These are phyloP conservation scores for Corynascus novoguineensis DNA, from an alignment of 495 filamentous ascomycete species.

Conservation along the genomic window DNA sequence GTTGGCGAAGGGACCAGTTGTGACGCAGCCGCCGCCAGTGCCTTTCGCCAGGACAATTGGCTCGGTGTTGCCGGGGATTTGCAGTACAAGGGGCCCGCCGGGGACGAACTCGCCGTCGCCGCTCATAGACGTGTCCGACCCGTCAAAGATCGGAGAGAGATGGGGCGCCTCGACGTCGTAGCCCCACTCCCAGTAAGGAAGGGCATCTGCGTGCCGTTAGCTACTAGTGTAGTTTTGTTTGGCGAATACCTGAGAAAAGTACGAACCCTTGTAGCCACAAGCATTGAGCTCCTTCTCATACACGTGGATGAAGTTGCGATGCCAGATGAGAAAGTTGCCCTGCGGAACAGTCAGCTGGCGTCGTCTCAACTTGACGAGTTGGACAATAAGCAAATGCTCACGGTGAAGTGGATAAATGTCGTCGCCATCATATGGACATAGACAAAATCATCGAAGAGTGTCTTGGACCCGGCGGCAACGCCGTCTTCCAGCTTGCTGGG, in stretches of 20 bases:
- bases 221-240: background rate
- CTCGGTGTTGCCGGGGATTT: background rate
- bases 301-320: constrained; percentile 58
- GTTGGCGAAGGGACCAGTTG: constrained; percentile 52
- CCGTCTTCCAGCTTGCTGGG: constrained; percentile 38
- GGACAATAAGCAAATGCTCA: constrained; percentile 2
- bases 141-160: constrained; percentile 57
- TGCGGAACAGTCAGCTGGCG: background rate
- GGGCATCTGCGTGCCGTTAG: constrained; percentile 8
- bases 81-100: constrained; percentile 17
- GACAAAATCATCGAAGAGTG: constrained; percentile 61
- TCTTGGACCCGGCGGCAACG: constrained; percentile 28
- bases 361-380: background rate
- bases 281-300: constrained; percentile 64
- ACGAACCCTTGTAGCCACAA: constrained; percentile 58
- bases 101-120: constrained; percentile 52
- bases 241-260: background rate
- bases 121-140: constrained; percentile 53
- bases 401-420: constrained; percentile 53
- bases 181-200: constrained; percentile 60
- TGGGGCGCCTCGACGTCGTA: constrained; percentile 46
- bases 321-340: constrained; percentile 66
- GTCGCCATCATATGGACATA: constrained; percentile 61
- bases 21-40: constrained; percentile 61
- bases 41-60: constrained; percentile 37